phyloP scores from a whole-genome alignment of 805 yeast genomes.

The Candida schatavii region DNA sequence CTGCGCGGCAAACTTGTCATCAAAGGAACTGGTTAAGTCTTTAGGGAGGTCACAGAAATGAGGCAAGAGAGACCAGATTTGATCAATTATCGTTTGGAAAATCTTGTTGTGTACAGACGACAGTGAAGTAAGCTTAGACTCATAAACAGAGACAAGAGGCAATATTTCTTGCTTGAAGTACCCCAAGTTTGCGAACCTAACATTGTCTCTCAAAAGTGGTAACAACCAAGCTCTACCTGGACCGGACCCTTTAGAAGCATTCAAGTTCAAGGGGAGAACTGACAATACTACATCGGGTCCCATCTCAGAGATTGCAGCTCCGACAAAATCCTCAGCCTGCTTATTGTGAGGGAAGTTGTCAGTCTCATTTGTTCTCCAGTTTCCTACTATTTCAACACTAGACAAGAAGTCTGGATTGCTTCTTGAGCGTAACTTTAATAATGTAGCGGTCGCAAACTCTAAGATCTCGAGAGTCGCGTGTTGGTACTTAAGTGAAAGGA shows the following conservation, averaged over 20 bases:
- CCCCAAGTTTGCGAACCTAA: conserved; percentile 63
- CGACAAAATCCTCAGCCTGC: conserved; percentile 78
- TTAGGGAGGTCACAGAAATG: conserved; percentile 83
- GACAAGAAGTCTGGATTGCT: conserved; percentile 68
- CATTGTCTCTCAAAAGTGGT: conserved; percentile 86
- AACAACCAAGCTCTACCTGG: conserved; percentile 96
- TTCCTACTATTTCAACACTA: conserved; percentile 72
- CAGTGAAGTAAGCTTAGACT: conserved; percentile 47
- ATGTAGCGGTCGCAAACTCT: conserved; percentile 60
- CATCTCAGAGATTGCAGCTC: conserved; percentile 71
- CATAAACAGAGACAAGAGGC: conserved; percentile 62
- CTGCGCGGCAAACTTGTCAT: conserved; percentile 72
- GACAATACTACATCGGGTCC: conserved; percentile 85
- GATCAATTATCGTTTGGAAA: conserved; percentile 82
- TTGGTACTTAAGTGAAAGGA: conserved; percentile 71
- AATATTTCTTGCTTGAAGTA: conserved; percentile 62
- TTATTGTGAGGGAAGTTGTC: conserved; percentile 63
- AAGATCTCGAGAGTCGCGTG: conserved; percentile 73
- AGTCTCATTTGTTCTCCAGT: conserved; percentile 78
- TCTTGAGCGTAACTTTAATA: conserved; percentile 61
- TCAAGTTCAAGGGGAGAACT: conserved; percentile 75
- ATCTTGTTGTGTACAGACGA: conserved; percentile 55
- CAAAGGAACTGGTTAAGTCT: conserved; percentile 64
- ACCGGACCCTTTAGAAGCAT: conserved; percentile 45
- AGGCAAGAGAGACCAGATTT: conserved; percentile 89